Evolutionary conservation across 1,284 basidiomycete genomes (phyloP), one percentile per base, ranked within the genome.

Genomic region (Phellinidium pouzarii): DNA sequence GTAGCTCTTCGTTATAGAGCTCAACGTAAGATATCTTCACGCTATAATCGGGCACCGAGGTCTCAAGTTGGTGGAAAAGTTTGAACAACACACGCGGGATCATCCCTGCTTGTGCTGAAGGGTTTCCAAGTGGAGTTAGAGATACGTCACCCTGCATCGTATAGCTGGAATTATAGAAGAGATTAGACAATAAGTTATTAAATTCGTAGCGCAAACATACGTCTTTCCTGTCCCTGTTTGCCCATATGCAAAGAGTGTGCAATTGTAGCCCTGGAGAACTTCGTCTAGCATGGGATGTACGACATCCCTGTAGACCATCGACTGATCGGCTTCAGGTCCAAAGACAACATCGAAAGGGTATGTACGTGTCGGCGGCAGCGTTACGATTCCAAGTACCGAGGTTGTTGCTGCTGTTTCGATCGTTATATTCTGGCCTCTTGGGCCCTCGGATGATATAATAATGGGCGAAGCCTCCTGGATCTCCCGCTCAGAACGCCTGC

Each of bases 161-260:
- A 63, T 92, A 87, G 43, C 92, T 95, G 62, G 9, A 25, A 42
- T 41, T 19, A 53, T 34, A 42, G 46, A 36, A 34, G 45, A 47
- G 26, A 23, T 53, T 40, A 44, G 45, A 42, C 25, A 25, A 42
- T 47, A 49, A 19, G 27, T 23, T n/a, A 51, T 6, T 36, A 54
- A n/a, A 29, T 2, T n/a, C 22, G 44, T 26, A 9, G 14, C 19
- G 20, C n/a, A 12, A n/a, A 74, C 89, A 64, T 64, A 96, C 87
- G 96, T 99, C 74, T 99, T 99, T 14, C 96, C 96, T 0, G 96
- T 98, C 4, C 96, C 96, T 0, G 96, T 99, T 68, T 99, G 96
- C 2, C 96, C 96, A 65, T 99, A 99, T 2, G 95, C 95, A 71
- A 99, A 99, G 31, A 99, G 76, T 0, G 96, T 99, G 65, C 96